Percentiles rank a stretch among this genome's conserved stretches.
Evolutionary conservation across 257 asterid species (phyloP).

Genomic region (Fraxinus anomala): DNA sequence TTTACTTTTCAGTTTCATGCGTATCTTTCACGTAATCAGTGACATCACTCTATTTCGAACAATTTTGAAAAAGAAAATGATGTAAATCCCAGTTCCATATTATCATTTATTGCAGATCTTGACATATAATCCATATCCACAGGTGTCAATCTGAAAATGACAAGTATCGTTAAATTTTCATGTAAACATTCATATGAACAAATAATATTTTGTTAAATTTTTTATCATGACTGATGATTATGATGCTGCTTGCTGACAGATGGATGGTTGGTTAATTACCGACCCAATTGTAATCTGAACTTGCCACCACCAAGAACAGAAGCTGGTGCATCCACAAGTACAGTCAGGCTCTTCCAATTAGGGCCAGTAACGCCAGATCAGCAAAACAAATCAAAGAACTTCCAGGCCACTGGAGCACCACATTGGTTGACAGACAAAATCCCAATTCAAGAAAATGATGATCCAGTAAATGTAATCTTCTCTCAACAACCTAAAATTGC

Average conservation of each 20-base stretch:
- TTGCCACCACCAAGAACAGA: conserved; percentile 44
- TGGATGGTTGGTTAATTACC: conserved; percentile 36
- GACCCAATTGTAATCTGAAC: conserved; percentile 35
- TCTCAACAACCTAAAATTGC: conserved; percentile 34
- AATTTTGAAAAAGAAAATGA: not conserved
- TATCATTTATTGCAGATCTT: not conserved
- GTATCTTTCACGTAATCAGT: not conserved
- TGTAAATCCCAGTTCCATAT: not conserved
- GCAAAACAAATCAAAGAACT: conserved; percentile 40
- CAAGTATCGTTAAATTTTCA: not conserved
- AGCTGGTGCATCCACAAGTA: conserved; percentile 42
- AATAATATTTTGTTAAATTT: not conserved
- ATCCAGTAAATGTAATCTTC: conserved; percentile 30
- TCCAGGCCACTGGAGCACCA: conserved; percentile 40
- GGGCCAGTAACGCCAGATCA: conserved; percentile 67
- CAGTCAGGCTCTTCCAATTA: conserved; percentile 36
- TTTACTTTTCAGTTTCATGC: not conserved
- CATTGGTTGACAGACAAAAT: conserved; percentile 31
- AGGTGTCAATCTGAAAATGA: not conserved
- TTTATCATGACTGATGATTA: conserved; percentile 12
- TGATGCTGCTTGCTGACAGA: conserved; percentile 43
- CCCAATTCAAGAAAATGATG: conserved; percentile 37
- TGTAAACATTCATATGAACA: not conserved
- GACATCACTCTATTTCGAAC: not conserved
- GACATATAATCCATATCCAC: not conserved